Percentiles rank a stretch among this genome's conserved stretches.
phyloP scores from a whole-genome alignment of 306 rosid species.

The Fragaria nilgerrensis region DNA sequence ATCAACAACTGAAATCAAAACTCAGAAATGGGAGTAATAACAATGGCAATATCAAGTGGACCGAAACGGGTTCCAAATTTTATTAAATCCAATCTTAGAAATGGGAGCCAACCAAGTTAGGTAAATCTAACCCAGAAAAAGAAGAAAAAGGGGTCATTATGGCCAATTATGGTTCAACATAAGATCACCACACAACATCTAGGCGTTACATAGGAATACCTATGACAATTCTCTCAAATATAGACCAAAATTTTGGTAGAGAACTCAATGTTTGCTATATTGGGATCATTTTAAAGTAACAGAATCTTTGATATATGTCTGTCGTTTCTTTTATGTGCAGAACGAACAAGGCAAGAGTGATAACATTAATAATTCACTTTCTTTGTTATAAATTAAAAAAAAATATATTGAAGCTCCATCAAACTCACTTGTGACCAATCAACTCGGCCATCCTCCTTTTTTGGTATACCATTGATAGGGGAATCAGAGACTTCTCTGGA shows the following conservation, averaged over 20 bases:
- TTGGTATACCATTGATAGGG: constrained; percentile 67
- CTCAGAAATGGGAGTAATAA: constrained; percentile 3
- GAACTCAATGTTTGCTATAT: background rate
- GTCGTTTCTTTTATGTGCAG: background rate
- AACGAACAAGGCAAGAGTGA: background rate
- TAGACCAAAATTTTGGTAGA: background rate
- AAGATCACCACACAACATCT: background rate
- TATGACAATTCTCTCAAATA: background rate
- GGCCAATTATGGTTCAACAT: background rate
- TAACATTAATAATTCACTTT: background rate
- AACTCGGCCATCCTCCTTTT: constrained; percentile 56
- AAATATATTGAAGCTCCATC: constrained; percentile 11
- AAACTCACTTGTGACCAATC: constrained; percentile 93
- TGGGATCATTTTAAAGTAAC: background rate
- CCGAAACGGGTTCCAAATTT: background rate
- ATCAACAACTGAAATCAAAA: constrained; percentile 30
- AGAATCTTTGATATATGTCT: background rate
- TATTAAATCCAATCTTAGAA: background rate
- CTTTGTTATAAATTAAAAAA: background rate
- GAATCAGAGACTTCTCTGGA: constrained; percentile 68
- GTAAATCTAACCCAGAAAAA: background rate
- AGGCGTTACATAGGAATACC: background rate
- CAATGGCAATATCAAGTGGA: background rate
- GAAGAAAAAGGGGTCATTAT: background rate
- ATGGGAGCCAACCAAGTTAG: background rate